Base-by-base conservation (phyloP, 768 basidiomycete genomes). In the Lentinula aciculospora region DNA sequence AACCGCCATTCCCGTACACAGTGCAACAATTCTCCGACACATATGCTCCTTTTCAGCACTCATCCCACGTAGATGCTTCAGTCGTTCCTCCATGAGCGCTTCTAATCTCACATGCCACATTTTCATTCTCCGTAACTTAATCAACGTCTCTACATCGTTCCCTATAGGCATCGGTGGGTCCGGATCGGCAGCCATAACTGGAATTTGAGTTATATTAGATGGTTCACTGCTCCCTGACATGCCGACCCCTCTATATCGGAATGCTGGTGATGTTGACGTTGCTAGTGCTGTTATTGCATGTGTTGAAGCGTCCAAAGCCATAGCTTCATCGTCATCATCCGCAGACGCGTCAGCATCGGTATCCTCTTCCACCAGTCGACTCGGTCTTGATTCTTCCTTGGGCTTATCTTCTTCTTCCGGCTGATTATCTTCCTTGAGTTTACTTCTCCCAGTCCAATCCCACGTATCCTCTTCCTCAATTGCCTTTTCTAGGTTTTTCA, bases 11-110 rank as follows among this genome's bases (percentile, higher is more conserved):
- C 90, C 89, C 3, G 92, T 90, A 69, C 92, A 95, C 40, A 94
- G 74, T 13, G 93, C 85, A 25, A 99, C 87, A 60, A 98, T 86
- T 73, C 85, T 94, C 73, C 90, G 88, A 74, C 92, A 96, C 70
- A 94, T 88, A 65, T 89, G 87, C 67, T 94, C 91, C 72, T 89
- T 93, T 72, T 94, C 92, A 17, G 88, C 88, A 64, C 87, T 88
- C 29, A 86, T 85, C 45, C 88, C 91, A 63, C 90, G 84, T 61
- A 95, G 70, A 31, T 77, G 76, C 65, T 81, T 79, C 59, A 97
- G 71, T 60, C 91, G 79, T 59, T 81, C 77, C 61, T 82, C 76
- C 70, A 96, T 81, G 59, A 96, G 65, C 57, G 82, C 80, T 64
- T 93, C 86, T 73, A 90, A 83, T 56, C 92, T 78, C 57, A 79